Conservation (phyloP, 2,329 filamentous ascomycete species). For the Colletotrichum lupini region DNA sequence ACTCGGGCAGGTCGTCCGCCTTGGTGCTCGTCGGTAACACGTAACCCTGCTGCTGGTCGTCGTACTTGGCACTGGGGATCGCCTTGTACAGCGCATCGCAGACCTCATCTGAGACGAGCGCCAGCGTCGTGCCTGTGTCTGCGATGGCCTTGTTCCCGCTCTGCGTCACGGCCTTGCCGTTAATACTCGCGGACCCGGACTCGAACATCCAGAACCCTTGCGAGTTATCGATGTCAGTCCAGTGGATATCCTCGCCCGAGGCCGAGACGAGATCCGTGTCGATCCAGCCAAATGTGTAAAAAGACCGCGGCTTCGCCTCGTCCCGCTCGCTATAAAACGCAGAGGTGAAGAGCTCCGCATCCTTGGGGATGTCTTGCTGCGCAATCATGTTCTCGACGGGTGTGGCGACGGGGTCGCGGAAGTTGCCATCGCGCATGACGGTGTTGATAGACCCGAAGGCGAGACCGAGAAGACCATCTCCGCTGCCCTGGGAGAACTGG, state of each 20-base stretch:
- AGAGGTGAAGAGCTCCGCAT: slow-evolving; percentile 53
- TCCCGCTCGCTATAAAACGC: slow-evolving; percentile 32
- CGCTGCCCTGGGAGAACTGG: slow-evolving; percentile 67
- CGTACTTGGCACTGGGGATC: slow-evolving; percentile 39
- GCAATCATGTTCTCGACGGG: slow-evolving; percentile 80
- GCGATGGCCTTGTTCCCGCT: slow-evolving; percentile 59
- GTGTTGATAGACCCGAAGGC: slow-evolving; percentile 75
- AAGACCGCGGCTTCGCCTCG: slow-evolving; percentile 67
- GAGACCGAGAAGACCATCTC: slow-evolving; percentile 76
- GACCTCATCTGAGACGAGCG: slow-evolving; percentile 55
- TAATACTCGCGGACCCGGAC: slow-evolving; percentile 67
- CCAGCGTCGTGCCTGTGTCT: slow-evolving; percentile 72
- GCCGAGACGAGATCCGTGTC: slow-evolving; percentile 71
- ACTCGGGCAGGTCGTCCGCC: slow-evolving; percentile 51
- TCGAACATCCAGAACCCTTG: slow-evolving; percentile 78
- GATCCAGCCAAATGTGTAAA: slow-evolving; percentile 79
- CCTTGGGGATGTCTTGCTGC: slow-evolving; percentile 76
- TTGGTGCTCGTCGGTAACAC: slow-evolving; percentile 55
- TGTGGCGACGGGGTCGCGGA: slow-evolving; percentile 65
- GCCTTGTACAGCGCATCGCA: slow-evolving; percentile 40
- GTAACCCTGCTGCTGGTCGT: slow-evolving; percentile 38
- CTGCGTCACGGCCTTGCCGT: slow-evolving; percentile 49
- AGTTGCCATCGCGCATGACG: slow-evolving; percentile 62
- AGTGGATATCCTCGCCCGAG: slow-evolving; percentile 65
- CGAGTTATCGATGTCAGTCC: slow-evolving; percentile 68